phyloP scores from a whole-genome alignment of 2,329 filamentous ascomycete species.

The Pestalotiopsis sp. region DNA sequence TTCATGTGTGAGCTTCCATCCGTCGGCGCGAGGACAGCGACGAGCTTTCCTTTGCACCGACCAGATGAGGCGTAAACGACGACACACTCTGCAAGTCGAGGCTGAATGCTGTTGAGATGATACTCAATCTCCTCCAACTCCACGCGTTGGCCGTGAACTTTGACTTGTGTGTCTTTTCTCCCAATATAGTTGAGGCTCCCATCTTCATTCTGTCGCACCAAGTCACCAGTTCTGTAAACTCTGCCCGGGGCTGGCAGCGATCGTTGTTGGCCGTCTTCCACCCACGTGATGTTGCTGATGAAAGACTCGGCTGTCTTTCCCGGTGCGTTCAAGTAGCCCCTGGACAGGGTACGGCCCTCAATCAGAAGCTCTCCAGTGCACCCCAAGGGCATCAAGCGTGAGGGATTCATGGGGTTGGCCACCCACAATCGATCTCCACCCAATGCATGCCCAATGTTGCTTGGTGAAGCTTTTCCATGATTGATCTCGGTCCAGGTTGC shows the following conservation, averaged over 20 bases:
- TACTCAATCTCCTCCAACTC: constrained; percentile 36
- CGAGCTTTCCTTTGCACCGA: constrained; percentile 21
- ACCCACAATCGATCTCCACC: background rate
- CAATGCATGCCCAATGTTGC: background rate
- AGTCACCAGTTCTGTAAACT: constrained; percentile 3
- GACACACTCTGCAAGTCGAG: constrained; percentile 2
- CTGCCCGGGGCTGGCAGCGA: background rate
- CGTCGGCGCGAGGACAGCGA: constrained; percentile 28
- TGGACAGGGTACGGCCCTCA: constrained; percentile 4
- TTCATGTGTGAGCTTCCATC: constrained; percentile 20
- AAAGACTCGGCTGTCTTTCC: background rate
- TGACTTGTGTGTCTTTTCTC: constrained; percentile 11
- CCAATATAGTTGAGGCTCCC: constrained; percentile 1
- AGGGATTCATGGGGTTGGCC: background rate
- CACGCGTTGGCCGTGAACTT: constrained; percentile 25
- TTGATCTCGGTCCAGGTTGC: constrained; percentile 41
- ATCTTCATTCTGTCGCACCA: constrained; percentile 6
- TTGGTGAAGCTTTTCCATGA: background rate
- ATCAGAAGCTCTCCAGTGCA: constrained; percentile 7
- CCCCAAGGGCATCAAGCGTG: constrained; percentile 1
- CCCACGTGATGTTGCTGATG: constrained; percentile 15
- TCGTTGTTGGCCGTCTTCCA: constrained; percentile 9
- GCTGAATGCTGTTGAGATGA: constrained; percentile 8
- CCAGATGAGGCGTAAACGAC: constrained; percentile 8
- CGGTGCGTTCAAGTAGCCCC: background rate